Evolutionary conservation across 495 filamentous ascomycete species (phyloP), one percentile per base, ranked within the genome.

Genomic region (Xylaria flabelliformis): DNA sequence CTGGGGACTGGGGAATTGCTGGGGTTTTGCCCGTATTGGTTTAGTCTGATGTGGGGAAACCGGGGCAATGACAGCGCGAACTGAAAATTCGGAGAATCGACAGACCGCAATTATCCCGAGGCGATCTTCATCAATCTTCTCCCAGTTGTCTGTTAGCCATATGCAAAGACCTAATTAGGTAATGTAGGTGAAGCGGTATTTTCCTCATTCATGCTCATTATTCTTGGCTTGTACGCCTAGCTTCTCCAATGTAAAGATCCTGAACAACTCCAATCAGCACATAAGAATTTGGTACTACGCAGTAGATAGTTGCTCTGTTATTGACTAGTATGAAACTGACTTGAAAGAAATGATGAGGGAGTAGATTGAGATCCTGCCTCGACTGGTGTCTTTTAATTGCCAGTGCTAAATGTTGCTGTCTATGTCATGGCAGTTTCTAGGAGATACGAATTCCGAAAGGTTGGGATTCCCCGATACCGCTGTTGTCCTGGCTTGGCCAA

Each of bases 21-120:
- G 24, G 63, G 64, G 64, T n/a, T 41, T 51, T 24, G 4, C 46
- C 32, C 26, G 24, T 15, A 39, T 17, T 53, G 29, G 44, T 7
- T 6, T 53, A 67, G 46, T 67, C 10, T 34, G 6, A 19, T 65
- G 63, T 65, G 63, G 63, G 42, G 63, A 65, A 50, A 0, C 63
- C 63, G 63, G 63, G 26, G 42, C 41, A 65, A 44, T 29, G 24
- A 44, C 24, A 21, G 17, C 3, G 15, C 44, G 21, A 65, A 26
- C 24, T 19, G 13, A 32, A 44, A 24, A 67, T n/a, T 67, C 29
- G 64, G 64, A 32, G 41, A 3, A 66, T 48, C 51, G n/a, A 66
- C 15, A 53, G 10, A n/a, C 64, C 64, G 64, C 24, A 66, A 19
- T 51, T 53, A 41, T 39, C 46, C 15, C 64, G 64, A 53, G 64